Evolutionary conservation across 2,329 filamentous ascomycete species (phyloP).

Genomic region (Fusarium scirpi): DNA sequence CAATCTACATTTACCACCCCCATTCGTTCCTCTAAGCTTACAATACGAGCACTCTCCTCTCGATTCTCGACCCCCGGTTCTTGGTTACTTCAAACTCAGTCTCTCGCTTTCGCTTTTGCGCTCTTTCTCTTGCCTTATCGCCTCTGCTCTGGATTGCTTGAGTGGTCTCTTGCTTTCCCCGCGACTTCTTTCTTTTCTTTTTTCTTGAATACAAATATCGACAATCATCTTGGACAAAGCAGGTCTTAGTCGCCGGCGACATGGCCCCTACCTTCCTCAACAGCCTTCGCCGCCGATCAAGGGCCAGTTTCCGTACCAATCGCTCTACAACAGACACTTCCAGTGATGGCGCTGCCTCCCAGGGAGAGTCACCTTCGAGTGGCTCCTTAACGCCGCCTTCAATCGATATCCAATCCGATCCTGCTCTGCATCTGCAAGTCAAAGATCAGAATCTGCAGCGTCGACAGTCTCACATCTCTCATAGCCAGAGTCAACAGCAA

Average conservation of each 20-base stretch:
- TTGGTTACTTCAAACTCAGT: slow-evolving; percentile 29
- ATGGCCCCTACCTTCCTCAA: slow-evolving; percentile 75
- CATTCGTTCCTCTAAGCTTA: slow-evolving; percentile 27
- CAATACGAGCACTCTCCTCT: slow-evolving; percentile 38
- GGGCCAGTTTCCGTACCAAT: slow-evolving; percentile 76
- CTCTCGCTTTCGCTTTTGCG: slow-evolving; percentile 8
- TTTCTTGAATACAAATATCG: slow-evolving; percentile 15
- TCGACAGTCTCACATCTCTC: slow-evolving; percentile 32
- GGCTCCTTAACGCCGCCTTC: slow-evolving; percentile 82
- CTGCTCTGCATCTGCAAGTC: slow-evolving; percentile 71
- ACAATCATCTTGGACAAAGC: slow-evolving; percentile 18
- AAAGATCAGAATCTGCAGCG: slow-evolving; percentile 56
- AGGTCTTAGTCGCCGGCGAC: slow-evolving; percentile 41
- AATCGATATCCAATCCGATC: slow-evolving; percentile 74
- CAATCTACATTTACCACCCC: slow-evolving; percentile 30
- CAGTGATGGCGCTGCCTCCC: slow-evolving; percentile 68
- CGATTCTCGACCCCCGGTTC: slow-evolving; percentile 11
- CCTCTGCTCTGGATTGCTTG: slow-evolving; percentile 6
- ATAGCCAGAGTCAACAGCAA: slow-evolving; percentile 44
- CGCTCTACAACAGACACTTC: slow-evolving; percentile 69
- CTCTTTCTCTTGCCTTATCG: neutral
- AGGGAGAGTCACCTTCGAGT: slow-evolving; percentile 72
- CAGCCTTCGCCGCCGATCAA: slow-evolving; percentile 81
- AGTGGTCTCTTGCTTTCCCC: slow-evolving; percentile 14
- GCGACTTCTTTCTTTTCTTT: slow-evolving; percentile 9